Evolutionary conservation across 2,329 filamentous ascomycete genomes (phyloP).

Genomic region (Aureobasidium subglaciale): DNA sequence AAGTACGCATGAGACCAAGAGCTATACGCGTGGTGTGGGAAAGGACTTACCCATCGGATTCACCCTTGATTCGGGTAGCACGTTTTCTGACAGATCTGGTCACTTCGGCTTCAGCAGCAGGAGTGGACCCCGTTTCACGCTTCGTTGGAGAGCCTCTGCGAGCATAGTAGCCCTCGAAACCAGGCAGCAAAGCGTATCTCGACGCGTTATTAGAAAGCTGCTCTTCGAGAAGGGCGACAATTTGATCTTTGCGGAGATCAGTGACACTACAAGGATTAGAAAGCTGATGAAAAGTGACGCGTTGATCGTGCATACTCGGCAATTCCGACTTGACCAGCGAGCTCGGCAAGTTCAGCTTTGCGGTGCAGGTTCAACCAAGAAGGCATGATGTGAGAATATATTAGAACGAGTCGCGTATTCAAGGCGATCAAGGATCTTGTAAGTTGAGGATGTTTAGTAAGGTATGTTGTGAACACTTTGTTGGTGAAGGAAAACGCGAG

Average conservation of each 20-base stretch:
- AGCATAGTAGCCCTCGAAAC: constrained; percentile 69
- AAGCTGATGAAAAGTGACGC: not conserved
- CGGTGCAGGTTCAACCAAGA: constrained; percentile 74
- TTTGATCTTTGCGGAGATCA: constrained; percentile 55
- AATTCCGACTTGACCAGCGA: constrained; percentile 65
- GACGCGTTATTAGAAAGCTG: constrained; percentile 63
- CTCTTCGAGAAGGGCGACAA: constrained; percentile 67
- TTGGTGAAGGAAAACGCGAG: not conserved
- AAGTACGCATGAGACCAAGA: not conserved
- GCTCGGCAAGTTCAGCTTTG: constrained; percentile 69
- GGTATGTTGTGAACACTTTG: not conserved
- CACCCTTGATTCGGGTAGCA: constrained; percentile 30
- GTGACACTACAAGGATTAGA: constrained; percentile 12
- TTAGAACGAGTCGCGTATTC: constrained; percentile 38
- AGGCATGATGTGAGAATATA: constrained; percentile 49
- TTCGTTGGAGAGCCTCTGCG: constrained; percentile 53
- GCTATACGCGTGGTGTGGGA: not conserved
- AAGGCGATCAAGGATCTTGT: constrained; percentile 37
- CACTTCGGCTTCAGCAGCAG: constrained; percentile 20
- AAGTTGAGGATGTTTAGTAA: not conserved
- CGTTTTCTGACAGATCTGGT: constrained; percentile 26
- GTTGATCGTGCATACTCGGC: constrained; percentile 55
- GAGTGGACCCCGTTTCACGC: constrained; percentile 25
- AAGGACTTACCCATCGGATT: constrained; percentile 24
- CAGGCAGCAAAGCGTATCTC: constrained; percentile 55